A percentile compares a stretch with the other conserved stretches of the same genome.
These are phyloP conservation scores for Penicillium sp. DNA, from an alignment of 2,329 filamentous ascomycete species.

Conservation along the genomic window DNA sequence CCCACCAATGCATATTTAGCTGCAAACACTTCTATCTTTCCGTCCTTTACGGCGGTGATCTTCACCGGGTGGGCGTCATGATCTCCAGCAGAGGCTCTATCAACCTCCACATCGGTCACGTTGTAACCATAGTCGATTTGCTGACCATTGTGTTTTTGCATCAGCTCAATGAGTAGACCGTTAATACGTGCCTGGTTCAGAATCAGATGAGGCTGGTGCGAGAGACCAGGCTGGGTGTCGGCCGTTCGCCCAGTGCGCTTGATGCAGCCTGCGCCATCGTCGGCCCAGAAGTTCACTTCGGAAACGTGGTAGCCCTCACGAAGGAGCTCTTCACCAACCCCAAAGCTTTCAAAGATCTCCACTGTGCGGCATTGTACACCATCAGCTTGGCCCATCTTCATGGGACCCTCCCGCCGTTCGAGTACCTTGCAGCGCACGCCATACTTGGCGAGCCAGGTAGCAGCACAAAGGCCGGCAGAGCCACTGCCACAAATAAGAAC, in stretches of 20 bases:
- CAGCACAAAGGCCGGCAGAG: constrained; percentile 60
- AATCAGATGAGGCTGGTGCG: constrained; percentile 55
- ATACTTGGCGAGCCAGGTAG: constrained; percentile 58
- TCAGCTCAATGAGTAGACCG: constrained; percentile 51
- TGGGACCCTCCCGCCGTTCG: constrained; percentile 54
- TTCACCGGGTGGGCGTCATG: constrained; percentile 44
- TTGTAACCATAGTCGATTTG: constrained; percentile 55
- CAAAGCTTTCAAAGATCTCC: constrained; percentile 60
- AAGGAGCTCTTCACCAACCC: constrained; percentile 53
- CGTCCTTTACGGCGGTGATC: constrained; percentile 44
- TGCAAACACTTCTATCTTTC: constrained; percentile 40
- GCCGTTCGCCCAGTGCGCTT: constrained; percentile 48
- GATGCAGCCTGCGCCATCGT: constrained; percentile 41
- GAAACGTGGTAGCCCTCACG: constrained; percentile 57
- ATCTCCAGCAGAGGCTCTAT: constrained; percentile 40
- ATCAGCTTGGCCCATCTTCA: constrained; percentile 60
- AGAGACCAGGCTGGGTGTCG: constrained; percentile 54
- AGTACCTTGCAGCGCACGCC: constrained; percentile 57
- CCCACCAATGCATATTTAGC: constrained; percentile 54
- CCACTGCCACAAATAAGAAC: constrained; percentile 61
- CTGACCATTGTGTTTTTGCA: constrained; percentile 43
- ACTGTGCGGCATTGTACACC: constrained; percentile 60
- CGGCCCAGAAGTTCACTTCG: constrained; percentile 57
- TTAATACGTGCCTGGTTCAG: constrained; percentile 57
- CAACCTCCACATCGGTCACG: constrained; percentile 51